Conservation (phyloP, 2,329 filamentous ascomycete species). For the Paramyrothecium sp. region DNA sequence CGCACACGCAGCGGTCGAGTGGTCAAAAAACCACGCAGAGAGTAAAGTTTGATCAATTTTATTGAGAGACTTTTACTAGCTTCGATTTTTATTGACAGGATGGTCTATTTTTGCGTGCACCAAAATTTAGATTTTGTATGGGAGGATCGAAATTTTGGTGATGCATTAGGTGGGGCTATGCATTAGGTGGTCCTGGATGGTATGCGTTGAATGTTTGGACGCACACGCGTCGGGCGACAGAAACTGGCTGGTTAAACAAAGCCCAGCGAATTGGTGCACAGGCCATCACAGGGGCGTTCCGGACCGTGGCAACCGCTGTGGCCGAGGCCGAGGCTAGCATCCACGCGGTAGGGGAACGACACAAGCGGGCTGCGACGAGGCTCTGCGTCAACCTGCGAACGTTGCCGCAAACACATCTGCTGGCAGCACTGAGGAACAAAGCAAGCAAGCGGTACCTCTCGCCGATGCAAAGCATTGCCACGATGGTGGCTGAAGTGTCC, state of each 20-base stretch:
- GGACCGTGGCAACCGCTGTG: not conserved
- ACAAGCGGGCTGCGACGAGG: not conserved
- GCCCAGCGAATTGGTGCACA: constrained; percentile 4
- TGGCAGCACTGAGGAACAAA: constrained; percentile 2
- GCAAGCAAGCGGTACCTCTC: constrained; percentile 1
- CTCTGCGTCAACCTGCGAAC: constrained; percentile 2
- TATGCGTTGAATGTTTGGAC: constrained; percentile 2
- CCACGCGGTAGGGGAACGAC: not conserved
- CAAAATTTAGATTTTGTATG: too few relatives aligned
- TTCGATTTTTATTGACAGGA: too few relatives aligned
- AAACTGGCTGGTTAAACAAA: not conserved
- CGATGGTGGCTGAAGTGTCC: not conserved
- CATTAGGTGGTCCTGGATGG: too few relatives aligned
- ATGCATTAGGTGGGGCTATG: too few relatives aligned
- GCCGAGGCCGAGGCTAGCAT: constrained; percentile 7
- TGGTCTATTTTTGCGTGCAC: too few relatives aligned
- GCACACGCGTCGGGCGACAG: not conserved
- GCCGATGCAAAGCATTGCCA: constrained; percentile 4
- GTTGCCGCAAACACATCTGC: constrained; percentile 4
- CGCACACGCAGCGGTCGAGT: too few relatives aligned
- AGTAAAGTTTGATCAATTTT: too few relatives aligned
- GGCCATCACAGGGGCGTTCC: constrained; percentile 2
- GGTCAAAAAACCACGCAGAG: too few relatives aligned
- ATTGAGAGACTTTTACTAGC: too few relatives aligned
- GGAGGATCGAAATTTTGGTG: too few relatives aligned